Conservation (phyloP, 345 rosid species). For the Streptanthus diversifolius region DNA sequence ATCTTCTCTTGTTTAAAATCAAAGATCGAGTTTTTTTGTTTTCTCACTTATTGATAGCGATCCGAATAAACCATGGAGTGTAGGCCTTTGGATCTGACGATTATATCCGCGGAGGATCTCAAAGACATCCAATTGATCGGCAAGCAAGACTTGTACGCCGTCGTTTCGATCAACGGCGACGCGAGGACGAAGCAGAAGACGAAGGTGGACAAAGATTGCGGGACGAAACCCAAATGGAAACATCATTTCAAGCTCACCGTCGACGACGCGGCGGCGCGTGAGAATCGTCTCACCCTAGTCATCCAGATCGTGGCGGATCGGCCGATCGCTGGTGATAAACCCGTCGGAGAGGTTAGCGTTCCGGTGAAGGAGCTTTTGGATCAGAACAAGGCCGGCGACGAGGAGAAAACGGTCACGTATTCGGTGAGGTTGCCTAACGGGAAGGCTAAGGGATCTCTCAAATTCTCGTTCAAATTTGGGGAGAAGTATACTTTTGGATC, state of each 20-base stretch:
- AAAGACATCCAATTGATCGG: conserved; percentile 51
- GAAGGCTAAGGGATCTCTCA: conserved; percentile 32
- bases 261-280: conserved; percentile 42
- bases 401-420: conserved; percentile 33
- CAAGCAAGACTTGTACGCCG: conserved; percentile 60
- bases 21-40: neutral
- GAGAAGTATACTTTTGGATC: conserved; percentile 31
- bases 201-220: conserved; percentile 49
- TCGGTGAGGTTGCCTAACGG: conserved; percentile 34
- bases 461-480: conserved; percentile 32
- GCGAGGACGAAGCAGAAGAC: conserved; percentile 46
- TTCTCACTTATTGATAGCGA: neutral
- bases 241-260: conserved; percentile 49
- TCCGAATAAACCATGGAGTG: conserved; percentile 44
- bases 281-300: conserved; percentile 37
- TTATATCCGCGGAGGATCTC: conserved; percentile 50
- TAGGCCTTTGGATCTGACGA: conserved; percentile 49
- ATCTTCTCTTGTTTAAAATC: neutral
- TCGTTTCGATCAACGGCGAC: conserved; percentile 48
- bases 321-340: conserved; percentile 43
- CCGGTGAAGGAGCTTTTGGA: conserved; percentile 54
- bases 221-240: conserved; percentile 56
- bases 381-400: conserved; percentile 16
- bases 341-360: conserved; percentile 48
- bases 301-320: conserved; percentile 50